Evolutionary conservation across 169 alveolate species (phyloP).

Genomic region (Plasmodium inui): DNA sequence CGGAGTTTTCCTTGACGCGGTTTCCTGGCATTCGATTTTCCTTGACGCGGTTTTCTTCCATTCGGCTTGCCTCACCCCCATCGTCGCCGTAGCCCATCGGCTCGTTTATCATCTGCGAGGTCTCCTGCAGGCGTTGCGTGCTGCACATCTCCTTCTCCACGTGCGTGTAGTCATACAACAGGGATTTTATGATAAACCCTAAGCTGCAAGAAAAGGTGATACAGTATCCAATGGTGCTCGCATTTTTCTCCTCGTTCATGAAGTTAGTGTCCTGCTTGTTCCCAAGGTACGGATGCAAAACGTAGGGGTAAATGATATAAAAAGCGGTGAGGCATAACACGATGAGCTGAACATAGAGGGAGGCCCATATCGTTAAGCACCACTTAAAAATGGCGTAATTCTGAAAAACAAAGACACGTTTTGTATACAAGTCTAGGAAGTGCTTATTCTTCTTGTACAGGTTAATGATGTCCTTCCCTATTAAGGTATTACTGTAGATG

Average conservation of each 20-base stretch:
- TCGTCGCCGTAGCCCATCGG: neutral
- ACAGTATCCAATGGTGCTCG: conserved; percentile 29
- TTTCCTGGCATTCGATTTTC: too few relatives aligned
- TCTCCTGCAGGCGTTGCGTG: conserved; percentile 68
- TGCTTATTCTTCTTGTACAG: conserved; percentile 47
- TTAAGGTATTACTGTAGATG: conserved; percentile 77
- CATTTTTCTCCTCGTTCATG: neutral
- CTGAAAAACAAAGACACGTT: neutral
- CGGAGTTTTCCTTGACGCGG: too few relatives aligned
- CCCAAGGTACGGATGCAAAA: neutral
- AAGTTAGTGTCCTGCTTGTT: neutral
- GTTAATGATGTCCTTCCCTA: conserved; percentile 77
- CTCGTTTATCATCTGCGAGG: conserved; percentile 21
- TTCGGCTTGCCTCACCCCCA: neutral
- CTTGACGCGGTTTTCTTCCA: too few relatives aligned
- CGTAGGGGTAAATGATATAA: conserved; percentile 54
- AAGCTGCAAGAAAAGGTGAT: conserved; percentile 54
- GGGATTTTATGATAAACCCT: conserved; percentile 17
- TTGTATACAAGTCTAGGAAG: neutral
- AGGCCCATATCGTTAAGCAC: conserved; percentile 69
- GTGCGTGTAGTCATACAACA: conserved; percentile 64
- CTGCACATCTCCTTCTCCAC: conserved; percentile 82
- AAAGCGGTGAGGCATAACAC: conserved; percentile 3
- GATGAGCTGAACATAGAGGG: conserved; percentile 40
- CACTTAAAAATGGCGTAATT: conserved; percentile 38